phyloP scores from a whole-genome alignment of 1,284 basidiomycete genomes.

The Malassezia dermatis region DNA sequence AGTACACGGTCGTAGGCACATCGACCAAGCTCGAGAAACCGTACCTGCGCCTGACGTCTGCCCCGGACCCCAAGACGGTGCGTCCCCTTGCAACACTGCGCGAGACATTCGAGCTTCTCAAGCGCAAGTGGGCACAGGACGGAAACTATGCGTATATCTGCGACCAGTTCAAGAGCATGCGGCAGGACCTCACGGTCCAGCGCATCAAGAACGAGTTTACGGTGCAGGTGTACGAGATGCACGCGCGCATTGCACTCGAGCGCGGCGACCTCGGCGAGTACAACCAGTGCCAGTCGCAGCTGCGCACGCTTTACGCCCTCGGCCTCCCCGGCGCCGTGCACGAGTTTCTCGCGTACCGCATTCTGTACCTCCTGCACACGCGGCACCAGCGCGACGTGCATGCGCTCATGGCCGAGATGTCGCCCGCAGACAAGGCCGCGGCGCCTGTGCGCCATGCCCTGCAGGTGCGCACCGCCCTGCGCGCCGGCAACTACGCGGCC shows the following conservation, averaged over 20 bases:
- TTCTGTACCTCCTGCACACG: constrained; percentile 88
- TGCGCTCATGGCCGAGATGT: constrained; percentile 87
- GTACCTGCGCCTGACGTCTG: constrained; percentile 86
- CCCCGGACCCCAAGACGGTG: constrained; percentile 87
- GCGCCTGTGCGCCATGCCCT: constrained; percentile 77
- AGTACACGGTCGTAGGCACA: constrained; percentile 84
- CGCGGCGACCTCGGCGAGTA: constrained; percentile 97
- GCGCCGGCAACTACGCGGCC: constrained; percentile 84
- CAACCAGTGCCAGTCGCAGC: constrained; percentile 88
- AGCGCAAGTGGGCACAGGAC: constrained; percentile 76
- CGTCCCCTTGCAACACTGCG: constrained; percentile 75
- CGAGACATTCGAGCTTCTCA: constrained; percentile 75
- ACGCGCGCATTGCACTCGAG: constrained; percentile 91
- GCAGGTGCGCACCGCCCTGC: constrained; percentile 71
- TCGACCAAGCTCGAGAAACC: constrained; percentile 83
- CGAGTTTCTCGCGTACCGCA: constrained; percentile 95
- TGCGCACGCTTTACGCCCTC: constrained; percentile 81
- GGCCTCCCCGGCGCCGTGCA: constrained; percentile 79
- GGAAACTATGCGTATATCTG: constrained; percentile 84
- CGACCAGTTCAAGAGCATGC: constrained; percentile 93
- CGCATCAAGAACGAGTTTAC: constrained; percentile 98
- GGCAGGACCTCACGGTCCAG: constrained; percentile 98
- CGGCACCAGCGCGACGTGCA: constrained; percentile 94
- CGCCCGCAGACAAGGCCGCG: constrained; percentile 70
- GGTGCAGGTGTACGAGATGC: constrained; percentile 92